phyloP scores from a whole-genome alignment of 805 yeast genomes.

The Pichia phayaonensis region DNA sequence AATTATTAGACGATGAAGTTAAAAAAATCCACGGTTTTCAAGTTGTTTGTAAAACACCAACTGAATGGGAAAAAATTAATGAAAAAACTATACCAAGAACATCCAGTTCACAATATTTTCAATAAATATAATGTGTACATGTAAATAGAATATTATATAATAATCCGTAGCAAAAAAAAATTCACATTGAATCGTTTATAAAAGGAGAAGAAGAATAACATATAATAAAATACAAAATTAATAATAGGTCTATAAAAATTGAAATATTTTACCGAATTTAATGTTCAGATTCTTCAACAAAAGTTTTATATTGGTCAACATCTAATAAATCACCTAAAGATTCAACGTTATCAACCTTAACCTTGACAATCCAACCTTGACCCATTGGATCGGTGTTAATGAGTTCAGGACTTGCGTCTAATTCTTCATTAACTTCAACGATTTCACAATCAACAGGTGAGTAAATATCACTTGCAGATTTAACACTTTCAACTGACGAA shows the following conservation, averaged over 20 bases:
- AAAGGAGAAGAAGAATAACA: neutral
- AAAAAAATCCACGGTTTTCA: slow-evolving; percentile 80
- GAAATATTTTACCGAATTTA: slow-evolving; percentile 8
- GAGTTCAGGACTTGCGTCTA: slow-evolving; percentile 66
- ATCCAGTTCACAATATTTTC: slow-evolving; percentile 2
- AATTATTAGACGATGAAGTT: slow-evolving; percentile 64
- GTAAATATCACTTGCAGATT: slow-evolving; percentile 88
- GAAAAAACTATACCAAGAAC: neutral
- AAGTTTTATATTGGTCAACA: slow-evolving; percentile 48
- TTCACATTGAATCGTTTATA: neutral
- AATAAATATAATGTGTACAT: neutral
- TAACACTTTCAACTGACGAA: slow-evolving; percentile 93
- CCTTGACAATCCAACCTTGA: slow-evolving; percentile 84
- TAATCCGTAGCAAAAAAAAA: neutral
- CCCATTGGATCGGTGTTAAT: slow-evolving; percentile 90
- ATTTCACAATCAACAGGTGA: slow-evolving; percentile 78
- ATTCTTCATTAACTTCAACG: slow-evolving; percentile 56
- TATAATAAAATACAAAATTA: neutral
- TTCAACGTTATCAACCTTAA: slow-evolving; percentile 42
- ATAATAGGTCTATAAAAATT: neutral
- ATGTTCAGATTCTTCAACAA: slow-evolving; percentile 47
- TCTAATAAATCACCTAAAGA: slow-evolving; percentile 40
- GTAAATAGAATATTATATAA: neutral
- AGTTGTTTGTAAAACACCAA: slow-evolving; percentile 69
- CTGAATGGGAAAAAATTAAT: slow-evolving; percentile 34